Conservation (phyloP, 768 basidiomycete genomes). For the Mycena galericulata region DNA sequence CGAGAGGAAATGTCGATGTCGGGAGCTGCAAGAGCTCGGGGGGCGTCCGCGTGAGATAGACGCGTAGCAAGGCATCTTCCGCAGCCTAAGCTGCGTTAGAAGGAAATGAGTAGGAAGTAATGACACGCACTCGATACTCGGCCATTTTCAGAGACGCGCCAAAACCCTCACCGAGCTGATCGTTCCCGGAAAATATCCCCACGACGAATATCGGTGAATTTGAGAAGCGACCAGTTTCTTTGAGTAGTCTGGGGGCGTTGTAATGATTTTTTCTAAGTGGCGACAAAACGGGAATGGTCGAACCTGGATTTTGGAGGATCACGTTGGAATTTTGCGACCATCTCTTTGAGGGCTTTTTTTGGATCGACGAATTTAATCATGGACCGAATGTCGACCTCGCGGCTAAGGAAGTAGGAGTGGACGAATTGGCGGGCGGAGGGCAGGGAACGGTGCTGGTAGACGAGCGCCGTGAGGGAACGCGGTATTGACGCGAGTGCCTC, state of each 20-base stretch:
- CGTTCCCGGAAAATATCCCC: slow-evolving; percentile 88
- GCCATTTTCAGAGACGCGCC: slow-evolving; percentile 96
- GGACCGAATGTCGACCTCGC: slow-evolving; percentile 82
- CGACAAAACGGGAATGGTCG: slow-evolving; percentile 34
- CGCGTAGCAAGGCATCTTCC: slow-evolving; percentile 84
- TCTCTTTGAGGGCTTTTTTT: slow-evolving; percentile 79
- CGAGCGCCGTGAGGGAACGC: slow-evolving; percentile 86
- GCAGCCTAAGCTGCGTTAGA: slow-evolving; percentile 66
- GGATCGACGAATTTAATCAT: slow-evolving; percentile 89
- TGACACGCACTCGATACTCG: slow-evolving; percentile 79
- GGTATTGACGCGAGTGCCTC: slow-evolving; percentile 92
- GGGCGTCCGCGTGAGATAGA: slow-evolving; percentile 86
- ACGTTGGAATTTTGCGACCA: slow-evolving; percentile 75
- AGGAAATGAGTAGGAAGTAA: slow-evolving; percentile 14
- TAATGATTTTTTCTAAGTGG: neutral
- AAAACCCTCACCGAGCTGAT: slow-evolving; percentile 94
- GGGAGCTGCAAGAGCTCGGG: slow-evolving; percentile 76
- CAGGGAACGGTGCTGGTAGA: slow-evolving; percentile 91
- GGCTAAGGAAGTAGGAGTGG: slow-evolving; percentile 88
- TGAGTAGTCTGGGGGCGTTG: slow-evolving; percentile 74
- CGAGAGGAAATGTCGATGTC: slow-evolving; percentile 76
- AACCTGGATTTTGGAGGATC: slow-evolving; percentile 80
- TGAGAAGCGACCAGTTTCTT: slow-evolving; percentile 92
- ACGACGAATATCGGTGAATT: slow-evolving; percentile 95
- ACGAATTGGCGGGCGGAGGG: slow-evolving; percentile 89